These are phyloP conservation scores for Starmerella sp. DNA, from an alignment of 805 yeast species.

Conservation along the genomic window DNA sequence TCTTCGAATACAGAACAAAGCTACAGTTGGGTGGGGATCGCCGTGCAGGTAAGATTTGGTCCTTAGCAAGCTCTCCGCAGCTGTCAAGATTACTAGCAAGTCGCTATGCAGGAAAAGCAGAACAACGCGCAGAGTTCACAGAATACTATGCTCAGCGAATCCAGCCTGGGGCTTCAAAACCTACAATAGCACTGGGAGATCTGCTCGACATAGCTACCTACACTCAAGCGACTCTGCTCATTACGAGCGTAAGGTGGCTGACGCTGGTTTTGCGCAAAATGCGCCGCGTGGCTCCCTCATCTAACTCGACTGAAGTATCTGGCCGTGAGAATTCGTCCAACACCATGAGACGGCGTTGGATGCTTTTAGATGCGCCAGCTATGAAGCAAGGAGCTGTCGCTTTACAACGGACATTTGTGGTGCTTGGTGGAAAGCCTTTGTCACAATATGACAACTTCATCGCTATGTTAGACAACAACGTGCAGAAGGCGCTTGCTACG, in stretches of 20 bases:
- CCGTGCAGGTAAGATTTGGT: neutral
- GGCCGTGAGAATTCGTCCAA: constrained; percentile 8
- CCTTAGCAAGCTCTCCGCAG: neutral
- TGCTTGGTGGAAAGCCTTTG: constrained; percentile 21
- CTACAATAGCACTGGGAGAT: constrained; percentile 37
- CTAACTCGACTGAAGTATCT: neutral
- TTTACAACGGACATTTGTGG: constrained; percentile 3
- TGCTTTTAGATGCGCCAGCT: constrained; percentile 23
- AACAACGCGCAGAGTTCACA: constrained; percentile 19
- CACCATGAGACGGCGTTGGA: constrained; percentile 27
- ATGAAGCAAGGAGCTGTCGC: neutral
- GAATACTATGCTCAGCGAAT: constrained; percentile 19
- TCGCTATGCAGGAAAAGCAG: constrained; percentile 1
- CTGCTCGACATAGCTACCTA: constrained; percentile 44
- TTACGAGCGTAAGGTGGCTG: constrained; percentile 47
- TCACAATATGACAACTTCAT: constrained; percentile 26
- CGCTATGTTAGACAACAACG: constrained; percentile 21
- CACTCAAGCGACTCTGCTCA: constrained; percentile 41
- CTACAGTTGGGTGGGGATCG: neutral
- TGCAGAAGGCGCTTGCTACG: constrained; percentile 30
- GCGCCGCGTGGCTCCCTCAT: constrained; percentile 17
- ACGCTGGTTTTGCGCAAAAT: constrained; percentile 49
- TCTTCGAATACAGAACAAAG: constrained; percentile 3
- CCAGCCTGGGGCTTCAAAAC: constrained; percentile 8
- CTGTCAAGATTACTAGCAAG: neutral